Base-by-base conservation (phyloP, 768 basidiomycete species). In the Lactarius akahatsu region DNA sequence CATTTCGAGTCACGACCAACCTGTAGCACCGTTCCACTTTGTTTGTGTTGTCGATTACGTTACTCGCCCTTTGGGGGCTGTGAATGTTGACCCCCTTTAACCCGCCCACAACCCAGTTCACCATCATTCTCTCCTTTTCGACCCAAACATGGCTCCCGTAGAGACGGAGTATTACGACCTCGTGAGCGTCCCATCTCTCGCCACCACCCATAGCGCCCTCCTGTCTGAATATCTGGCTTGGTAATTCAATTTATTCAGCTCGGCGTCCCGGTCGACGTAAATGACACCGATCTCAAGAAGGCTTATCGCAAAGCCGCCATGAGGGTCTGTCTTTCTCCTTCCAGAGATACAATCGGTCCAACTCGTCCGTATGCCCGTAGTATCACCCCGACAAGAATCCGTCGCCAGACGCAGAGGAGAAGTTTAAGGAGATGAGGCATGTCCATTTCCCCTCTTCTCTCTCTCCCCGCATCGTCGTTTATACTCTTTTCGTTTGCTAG, bases 341-440 rank as follows among this genome's bases (percentile, higher is more conserved):
- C 38, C 3, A 30, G 7, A 15, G 16, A 30, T 16, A 40, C 18
- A 58, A 20, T 28, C 41, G 23, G 4, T 23, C 63, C 45, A 47
- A 20, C 26, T 34, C 50, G 34, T 65, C 54, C 66, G 38, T 71
- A 95, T 47, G 34, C 65, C 50, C 64, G 34, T 70, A 95, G 91
- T 96, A 89, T 75, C 95, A 97, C 75, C 96, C 95, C 5, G 96
- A 97, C 78, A 97, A 96, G 83, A 98, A 98, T 73, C 83, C 86
- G 8, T 90, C 92, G 4, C 83, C 87, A n/a, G 93, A 94, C 72
- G 97, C 96, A 1, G 94, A 95, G 75, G 90, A 92, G 75, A 95
- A 88, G 80, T 99, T 99, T 81, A 96, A 98, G 78, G 92, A 97
- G 56, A 92, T 99, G 73, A 94, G 93, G 92, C 88, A 71, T 64